Base-by-base conservation (phyloP, 2,329 filamentous ascomycete species). In the Trichoderma polysporum region DNA sequence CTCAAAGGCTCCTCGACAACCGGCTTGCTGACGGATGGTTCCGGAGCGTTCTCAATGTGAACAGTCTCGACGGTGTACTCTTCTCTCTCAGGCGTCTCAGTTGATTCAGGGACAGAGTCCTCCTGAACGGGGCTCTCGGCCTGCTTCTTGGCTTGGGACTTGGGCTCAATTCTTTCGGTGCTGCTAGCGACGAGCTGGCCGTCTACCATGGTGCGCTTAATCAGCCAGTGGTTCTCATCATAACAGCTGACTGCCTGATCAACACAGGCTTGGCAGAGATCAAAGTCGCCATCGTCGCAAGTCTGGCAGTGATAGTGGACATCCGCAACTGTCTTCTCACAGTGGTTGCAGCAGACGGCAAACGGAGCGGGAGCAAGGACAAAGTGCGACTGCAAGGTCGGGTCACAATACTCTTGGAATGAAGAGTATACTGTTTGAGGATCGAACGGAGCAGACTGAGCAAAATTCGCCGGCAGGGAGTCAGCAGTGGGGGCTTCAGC, bases 301-400 rank as follows among this genome's bases (percentile, higher is more conserved):
- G 91, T 92, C 71, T 91, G 91, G 83, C 96, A 99, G 81, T 99
- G 95, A 79, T 92, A 99, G 79, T 99, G 94, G 60, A 88, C 86
- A 72, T 93, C 89, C 31, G 90, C 86, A 74, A 97, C 93, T 49
- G 89, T 87, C 69, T 83, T 84, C 71, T 93, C 90, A 79, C 95
- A 99, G 76, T 88, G 86, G 81, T 99, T 98, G 86, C 95, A 99
- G 83, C 92, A 97, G 52, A 99, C 93, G 13, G 91, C 91, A 79
- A 94, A 97, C 39, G 67, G 65, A 49, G 73, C 61, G 8, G 72
- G 70, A 57, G 69, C 57, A 70, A 39, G 68, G 62, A 33, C 49
- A 19, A 10, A 50, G 47, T 22, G 54, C 58, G 22, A 22, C 37
- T 50, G 39, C 17, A 22, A 45, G 15, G 35, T 25, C n/a, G 50